phyloP scores from a whole-genome alignment of 1,139 yeast species.

The Diutina scorzettiae region DNA sequence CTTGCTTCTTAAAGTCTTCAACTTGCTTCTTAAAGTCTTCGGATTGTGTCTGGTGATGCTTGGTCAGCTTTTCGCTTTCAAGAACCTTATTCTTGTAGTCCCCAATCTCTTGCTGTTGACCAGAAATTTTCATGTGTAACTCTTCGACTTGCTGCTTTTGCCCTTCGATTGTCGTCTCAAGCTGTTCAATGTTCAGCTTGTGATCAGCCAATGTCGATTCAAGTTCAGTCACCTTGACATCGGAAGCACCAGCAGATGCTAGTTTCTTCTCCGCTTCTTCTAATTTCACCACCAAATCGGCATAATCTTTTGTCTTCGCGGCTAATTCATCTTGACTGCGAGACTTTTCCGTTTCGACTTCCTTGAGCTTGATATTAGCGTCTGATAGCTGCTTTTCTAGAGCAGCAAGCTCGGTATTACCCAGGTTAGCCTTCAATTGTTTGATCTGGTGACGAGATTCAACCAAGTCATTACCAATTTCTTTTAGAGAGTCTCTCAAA shows the following conservation, averaged over 20 bases:
- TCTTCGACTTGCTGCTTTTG: slow-evolving; percentile 6
- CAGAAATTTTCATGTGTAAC: slow-evolving; percentile 2
- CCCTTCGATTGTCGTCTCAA: not conserved
- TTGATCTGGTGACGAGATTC: slow-evolving; percentile 32
- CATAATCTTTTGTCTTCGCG: not conserved
- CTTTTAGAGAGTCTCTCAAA: slow-evolving; percentile 59
- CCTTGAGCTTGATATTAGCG: not conserved
- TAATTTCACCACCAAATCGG: not conserved
- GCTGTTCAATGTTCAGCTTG: not conserved
- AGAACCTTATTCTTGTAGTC: slow-evolving; percentile 7
- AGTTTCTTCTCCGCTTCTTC: not conserved
- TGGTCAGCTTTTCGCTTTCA: slow-evolving; percentile 5
- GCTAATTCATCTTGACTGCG: not conserved
- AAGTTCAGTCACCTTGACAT: not conserved
- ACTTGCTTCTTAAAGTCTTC: slow-evolving; percentile 7
- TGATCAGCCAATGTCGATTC: not conserved
- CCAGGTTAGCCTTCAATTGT: slow-evolving; percentile 6
- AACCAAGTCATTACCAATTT: slow-evolving; percentile 68
- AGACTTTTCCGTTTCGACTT: not conserved
- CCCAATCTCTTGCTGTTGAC: not conserved
- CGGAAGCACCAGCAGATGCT: no score
- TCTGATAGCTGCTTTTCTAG: not conserved
- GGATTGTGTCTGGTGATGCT: slow-evolving; percentile 6
- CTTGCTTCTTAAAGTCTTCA: not conserved
- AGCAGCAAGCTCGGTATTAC: not conserved